Evolutionary conservation across 805 yeast species (phyloP).

Genomic region (Candida ascalaphidarum): DNA sequence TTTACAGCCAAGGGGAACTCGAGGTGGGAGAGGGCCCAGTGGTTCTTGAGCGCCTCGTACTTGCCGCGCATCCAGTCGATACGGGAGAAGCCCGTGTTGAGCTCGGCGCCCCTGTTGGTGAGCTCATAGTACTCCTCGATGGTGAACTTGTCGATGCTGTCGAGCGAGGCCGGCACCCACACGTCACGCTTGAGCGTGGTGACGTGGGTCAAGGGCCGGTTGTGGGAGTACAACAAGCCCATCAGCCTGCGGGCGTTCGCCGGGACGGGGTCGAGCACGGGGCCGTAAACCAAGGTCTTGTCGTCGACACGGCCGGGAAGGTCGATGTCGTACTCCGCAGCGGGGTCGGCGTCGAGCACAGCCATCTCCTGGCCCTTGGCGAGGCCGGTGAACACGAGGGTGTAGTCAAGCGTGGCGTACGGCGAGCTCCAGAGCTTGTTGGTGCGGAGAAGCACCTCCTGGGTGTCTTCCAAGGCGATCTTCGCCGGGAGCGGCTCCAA

Average conservation of each 20-base stretch:
- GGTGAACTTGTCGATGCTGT: slow-evolving; percentile 59
- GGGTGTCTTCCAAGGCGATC: slow-evolving; percentile 52
- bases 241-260: slow-evolving; percentile 43
- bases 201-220: slow-evolving; percentile 56
- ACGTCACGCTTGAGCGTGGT: slow-evolving; percentile 57
- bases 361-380: slow-evolving; percentile 39
- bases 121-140: slow-evolving; percentile 83
- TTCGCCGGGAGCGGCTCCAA: slow-evolving; percentile 57
- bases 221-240: slow-evolving; percentile 54
- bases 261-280: slow-evolving; percentile 31
- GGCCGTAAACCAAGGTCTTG: slow-evolving; percentile 45
- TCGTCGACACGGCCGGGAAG: slow-evolving; percentile 29
- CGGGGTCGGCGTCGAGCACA: slow-evolving; percentile 12
- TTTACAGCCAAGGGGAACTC: slow-evolving; percentile 44
- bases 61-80: slow-evolving; percentile 63
- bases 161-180: slow-evolving; percentile 85
- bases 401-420: slow-evolving; percentile 47
- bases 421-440: slow-evolving; percentile 51
- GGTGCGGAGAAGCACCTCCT: slow-evolving; percentile 47
- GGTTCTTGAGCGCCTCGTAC: slow-evolving; percentile 35
- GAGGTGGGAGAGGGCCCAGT: slow-evolving; percentile 54
- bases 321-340: slow-evolving; percentile 11
- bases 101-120: slow-evolving; percentile 64
- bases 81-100: slow-evolving; percentile 70
- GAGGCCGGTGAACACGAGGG: slow-evolving; percentile 37